Base-by-base conservation (phyloP, 371 early-diverging fungal species). In the Lichtheimia corymbifera region DNA sequence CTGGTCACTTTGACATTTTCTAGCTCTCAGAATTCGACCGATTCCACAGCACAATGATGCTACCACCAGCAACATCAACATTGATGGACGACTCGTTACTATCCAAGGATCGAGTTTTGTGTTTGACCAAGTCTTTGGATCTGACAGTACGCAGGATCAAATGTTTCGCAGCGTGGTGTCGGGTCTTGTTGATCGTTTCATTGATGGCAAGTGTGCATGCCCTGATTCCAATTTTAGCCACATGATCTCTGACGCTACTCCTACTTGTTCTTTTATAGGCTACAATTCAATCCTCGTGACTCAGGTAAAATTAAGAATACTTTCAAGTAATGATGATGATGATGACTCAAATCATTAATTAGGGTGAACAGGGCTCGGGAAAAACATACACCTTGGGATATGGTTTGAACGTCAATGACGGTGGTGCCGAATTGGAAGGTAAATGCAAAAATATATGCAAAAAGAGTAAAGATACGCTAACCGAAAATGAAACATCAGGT, bases 371-470 rank as follows among this genome's bases (percentile, higher is more conserved):
- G 9, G 93, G 94, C 4, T 91, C 94, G 35, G 99, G 99, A 45
- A 99, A 99, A 83, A 99, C 99, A 9, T 96, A 93, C 68, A 99
- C 99, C 17, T 99, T 99, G 98, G 95, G 96, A 54, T 93, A 93
- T 20, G 43, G 30, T 13, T 18, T 25, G 22, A 41, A 40, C 18
- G 45, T 20, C 17, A 86, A 91, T 61, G 88, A 76, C 12, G 60
- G 63, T 25, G 60, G 63, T 25, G 52, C 64, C 12, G 74, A 80
- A 22, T 74, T 82, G 63, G 80, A 84, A 75, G 79, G 79, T 77
- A 68, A 3, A n/a, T 47, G 5, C 45, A 35, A 35, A 35, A 35
- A 35, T 35, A 35, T 35, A 35, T 35, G 35, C 35, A 35, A 35
- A 35, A 35, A 35, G 35, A 47, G 47, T 43, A n/a, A n/a, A n/a